Conservation (phyloP, 345 rosid genomes). For the Microthlaspi erraticum region DNA sequence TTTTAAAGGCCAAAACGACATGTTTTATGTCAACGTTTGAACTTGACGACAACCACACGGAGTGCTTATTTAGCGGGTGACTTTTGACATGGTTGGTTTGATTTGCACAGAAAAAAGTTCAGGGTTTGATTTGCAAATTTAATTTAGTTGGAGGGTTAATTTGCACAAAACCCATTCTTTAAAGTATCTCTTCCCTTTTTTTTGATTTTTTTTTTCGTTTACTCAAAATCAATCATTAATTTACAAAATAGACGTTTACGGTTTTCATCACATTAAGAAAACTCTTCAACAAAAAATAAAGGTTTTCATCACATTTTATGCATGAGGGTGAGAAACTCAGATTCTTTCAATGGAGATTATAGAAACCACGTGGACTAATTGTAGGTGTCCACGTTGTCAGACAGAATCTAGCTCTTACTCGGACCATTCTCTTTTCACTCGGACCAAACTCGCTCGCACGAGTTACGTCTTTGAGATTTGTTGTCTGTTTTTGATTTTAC, state of each 20-base stretch:
- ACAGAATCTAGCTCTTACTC: slow-evolving; percentile 14
- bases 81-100: no score
- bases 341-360: slow-evolving; percentile 11
- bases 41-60: no score
- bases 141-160: no score
- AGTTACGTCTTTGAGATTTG: slow-evolving; percentile 14
- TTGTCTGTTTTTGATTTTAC: slow-evolving; percentile 6
- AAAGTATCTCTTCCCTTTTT: slow-evolving; percentile 12
- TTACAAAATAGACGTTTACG: not conserved
- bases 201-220: no score
- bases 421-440: not conserved
- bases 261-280: not conserved
- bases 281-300: no score
- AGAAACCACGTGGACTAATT: slow-evolving; percentile 65
- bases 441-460: not conserved
- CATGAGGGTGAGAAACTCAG: not conserved
- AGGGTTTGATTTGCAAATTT: no score
- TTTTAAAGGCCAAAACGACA: no score
- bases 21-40: no score
- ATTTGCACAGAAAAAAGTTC: no score
- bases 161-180: no score
- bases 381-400: slow-evolving; percentile 1
- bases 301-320: not conserved
- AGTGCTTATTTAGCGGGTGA: no score
- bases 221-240: slow-evolving; percentile 35